Conservation (phyloP, 169 alveolate species). For the Plasmodium cynomolgi region DNA sequence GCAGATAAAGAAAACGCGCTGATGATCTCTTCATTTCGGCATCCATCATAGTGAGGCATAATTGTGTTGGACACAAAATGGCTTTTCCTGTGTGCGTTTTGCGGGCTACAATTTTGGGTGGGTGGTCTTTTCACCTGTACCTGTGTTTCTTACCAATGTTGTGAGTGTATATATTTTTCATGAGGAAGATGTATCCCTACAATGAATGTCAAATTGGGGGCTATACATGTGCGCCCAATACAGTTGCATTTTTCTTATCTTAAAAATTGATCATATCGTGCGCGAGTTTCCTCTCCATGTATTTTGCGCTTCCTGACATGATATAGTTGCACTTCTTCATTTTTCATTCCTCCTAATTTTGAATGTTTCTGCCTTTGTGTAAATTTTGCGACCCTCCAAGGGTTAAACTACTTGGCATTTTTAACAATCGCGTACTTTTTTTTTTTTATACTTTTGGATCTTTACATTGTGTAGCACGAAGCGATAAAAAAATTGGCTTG, state of each 20-base stretch:
- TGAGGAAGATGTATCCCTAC: not conserved
- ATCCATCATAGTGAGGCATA: not conserved
- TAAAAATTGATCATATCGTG: not conserved
- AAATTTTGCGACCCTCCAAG: not conserved
- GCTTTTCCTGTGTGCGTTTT: not conserved
- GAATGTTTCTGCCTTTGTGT: not conserved
- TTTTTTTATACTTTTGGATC: not conserved
- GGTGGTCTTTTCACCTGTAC: not conserved
- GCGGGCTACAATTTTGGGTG: not conserved
- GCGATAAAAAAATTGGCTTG: not conserved
- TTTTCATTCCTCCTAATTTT: not conserved
- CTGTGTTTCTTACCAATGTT: not conserved
- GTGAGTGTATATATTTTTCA: not conserved
- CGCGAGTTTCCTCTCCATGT: not conserved
- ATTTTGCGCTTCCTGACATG: not conserved
- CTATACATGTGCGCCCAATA: not conserved
- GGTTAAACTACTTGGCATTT: not conserved
- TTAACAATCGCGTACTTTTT: not conserved
- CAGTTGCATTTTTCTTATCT: not conserved
- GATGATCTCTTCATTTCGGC: not conserved
- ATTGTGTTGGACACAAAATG: not conserved
- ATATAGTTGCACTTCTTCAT: not conserved
- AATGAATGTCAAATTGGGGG: not conserved
- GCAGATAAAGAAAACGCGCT: not conserved
- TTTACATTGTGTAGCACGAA: not conserved